Evolutionary conservation across 1,284 basidiomycete species (phyloP).

Genomic region (Tilletia walkeri): DNA sequence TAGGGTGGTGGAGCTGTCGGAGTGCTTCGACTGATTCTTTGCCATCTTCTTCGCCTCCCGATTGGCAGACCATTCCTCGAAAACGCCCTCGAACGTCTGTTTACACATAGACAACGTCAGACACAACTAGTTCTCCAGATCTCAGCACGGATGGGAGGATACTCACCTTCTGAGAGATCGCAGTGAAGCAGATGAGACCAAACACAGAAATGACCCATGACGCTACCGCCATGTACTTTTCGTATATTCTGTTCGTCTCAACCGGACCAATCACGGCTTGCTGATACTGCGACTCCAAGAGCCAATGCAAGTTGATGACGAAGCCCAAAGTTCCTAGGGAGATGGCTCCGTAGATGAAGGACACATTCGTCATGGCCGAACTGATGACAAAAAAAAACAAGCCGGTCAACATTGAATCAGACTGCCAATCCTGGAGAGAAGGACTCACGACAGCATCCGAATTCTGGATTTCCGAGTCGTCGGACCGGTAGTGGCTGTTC

Average conservation of each 20-base stretch:
- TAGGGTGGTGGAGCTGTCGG: not conserved
- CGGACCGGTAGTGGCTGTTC: not conserved
- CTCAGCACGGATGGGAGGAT: not conserved
- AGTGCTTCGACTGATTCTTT: too few species aligned
- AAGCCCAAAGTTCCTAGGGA: slow-evolving; percentile 1
- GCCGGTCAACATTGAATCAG: too few species aligned
- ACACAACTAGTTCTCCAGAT: not conserved
- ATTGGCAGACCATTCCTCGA: slow-evolving; percentile 6
- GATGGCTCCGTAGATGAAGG: slow-evolving; percentile 8
- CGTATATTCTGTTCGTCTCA: not conserved
- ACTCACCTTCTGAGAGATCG: slow-evolving; percentile 15
- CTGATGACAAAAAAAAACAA: not conserved
- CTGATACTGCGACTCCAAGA: not conserved
- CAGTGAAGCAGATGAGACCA: slow-evolving; percentile 1
- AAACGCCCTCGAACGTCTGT: slow-evolving; percentile 11
- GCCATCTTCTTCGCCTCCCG: slow-evolving; percentile 6
- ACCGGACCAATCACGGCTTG: not conserved
- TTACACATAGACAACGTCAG: not conserved
- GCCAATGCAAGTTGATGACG: slow-evolving; percentile 10
- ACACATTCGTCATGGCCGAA: slow-evolving; percentile 10
- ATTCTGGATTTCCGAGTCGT: not conserved
- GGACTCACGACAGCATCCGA: slow-evolving; percentile 1
- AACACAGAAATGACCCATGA: not conserved
- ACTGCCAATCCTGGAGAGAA: too few species aligned
- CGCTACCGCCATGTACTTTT: slow-evolving; percentile 7